Evolutionary conservation across 2,329 filamentous ascomycete genomes (phyloP).

Genomic region (Colletotrichum somersetense): DNA sequence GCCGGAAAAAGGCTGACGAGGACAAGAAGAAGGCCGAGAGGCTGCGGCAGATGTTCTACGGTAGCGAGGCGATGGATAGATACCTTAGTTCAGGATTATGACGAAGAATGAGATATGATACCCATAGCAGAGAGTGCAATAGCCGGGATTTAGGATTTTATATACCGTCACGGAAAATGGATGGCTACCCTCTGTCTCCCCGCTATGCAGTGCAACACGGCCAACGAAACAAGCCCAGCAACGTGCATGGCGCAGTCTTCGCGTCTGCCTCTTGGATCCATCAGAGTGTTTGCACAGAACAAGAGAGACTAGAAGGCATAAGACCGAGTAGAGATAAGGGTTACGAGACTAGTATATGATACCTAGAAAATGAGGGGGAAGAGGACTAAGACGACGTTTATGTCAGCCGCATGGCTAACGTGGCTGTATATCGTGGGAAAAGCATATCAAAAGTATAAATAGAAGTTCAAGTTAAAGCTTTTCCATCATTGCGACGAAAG

Average conservation of each 20-base stretch:
- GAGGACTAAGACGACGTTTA: neutral
- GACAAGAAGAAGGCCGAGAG: slow-evolving; percentile 73
- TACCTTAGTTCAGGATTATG: slow-evolving; percentile 68
- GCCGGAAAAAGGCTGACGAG: slow-evolving; percentile 71
- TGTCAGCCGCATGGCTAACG: neutral
- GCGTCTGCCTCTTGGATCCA: too few relatives aligned
- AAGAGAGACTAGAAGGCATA: too few relatives aligned
- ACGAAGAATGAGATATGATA: slow-evolving; percentile 29
- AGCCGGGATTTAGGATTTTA: neutral
- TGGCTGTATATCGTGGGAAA: neutral
- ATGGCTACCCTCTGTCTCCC: too few relatives aligned
- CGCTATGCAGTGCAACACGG: too few relatives aligned
- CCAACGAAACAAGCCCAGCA: too few relatives aligned
- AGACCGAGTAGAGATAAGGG: too few relatives aligned
- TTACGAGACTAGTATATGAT: too few relatives aligned
- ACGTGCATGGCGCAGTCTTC: too few relatives aligned
- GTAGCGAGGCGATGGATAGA: slow-evolving; percentile 79
- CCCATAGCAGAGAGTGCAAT: neutral
- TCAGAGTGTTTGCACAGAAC: too few relatives aligned
- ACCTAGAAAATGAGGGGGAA: too few relatives aligned
- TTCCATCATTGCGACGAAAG: neutral
- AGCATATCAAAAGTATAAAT: neutral
- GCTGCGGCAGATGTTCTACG: slow-evolving; percentile 79
- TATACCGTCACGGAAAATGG: neutral
- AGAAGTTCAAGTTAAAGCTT: too few relatives aligned